Evolutionary conservation across 2,329 filamentous ascomycete species (phyloP).

Genomic region (Cytospora leucostoma): DNA sequence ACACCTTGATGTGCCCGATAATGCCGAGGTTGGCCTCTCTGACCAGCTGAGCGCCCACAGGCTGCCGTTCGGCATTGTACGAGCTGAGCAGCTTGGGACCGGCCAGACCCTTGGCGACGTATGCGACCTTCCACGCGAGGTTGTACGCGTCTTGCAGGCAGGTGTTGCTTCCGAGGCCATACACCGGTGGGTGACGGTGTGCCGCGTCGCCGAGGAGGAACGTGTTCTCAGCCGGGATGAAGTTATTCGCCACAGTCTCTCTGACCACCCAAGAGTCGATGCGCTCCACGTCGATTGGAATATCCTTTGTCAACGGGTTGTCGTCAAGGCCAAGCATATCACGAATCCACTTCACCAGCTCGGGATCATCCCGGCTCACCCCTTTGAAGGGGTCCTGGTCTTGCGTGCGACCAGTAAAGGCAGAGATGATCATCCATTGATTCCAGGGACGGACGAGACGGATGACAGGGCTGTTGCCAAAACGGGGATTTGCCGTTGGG

Average conservation of each 20-base stretch:
- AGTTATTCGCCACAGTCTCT: slow-evolving; percentile 55
- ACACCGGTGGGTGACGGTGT: slow-evolving; percentile 53
- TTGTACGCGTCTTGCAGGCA: slow-evolving; percentile 53
- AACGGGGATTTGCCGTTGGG: slow-evolving; percentile 46
- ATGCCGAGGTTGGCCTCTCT: slow-evolving; percentile 32
- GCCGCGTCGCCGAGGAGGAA: slow-evolving; percentile 55
- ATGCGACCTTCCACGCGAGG: slow-evolving; percentile 50
- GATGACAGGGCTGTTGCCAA: slow-evolving; percentile 47
- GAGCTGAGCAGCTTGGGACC: slow-evolving; percentile 39
- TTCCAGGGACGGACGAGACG: slow-evolving; percentile 61
- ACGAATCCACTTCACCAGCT: slow-evolving; percentile 35
- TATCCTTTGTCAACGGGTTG: slow-evolving; percentile 18
- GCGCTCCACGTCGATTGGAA: slow-evolving; percentile 49
- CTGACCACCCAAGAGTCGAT: slow-evolving; percentile 56
- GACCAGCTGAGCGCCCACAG: slow-evolving; percentile 45
- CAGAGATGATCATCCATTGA: slow-evolving; percentile 52
- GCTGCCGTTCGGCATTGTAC: slow-evolving; percentile 44
- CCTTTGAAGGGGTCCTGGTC: slow-evolving; percentile 33
- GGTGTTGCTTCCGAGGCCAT: slow-evolving; percentile 54
- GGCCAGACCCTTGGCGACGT: slow-evolving; percentile 41
- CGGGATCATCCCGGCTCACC: slow-evolving; percentile 12
- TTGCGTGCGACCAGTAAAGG: slow-evolving; percentile 31
- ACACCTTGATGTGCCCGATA: slow-evolving; percentile 41
- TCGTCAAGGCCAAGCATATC: slow-evolving; percentile 53
- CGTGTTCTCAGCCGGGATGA: slow-evolving; percentile 42